These are phyloP conservation scores for Mortierella sp. DNA, from an alignment of 371 early-diverging fungal genomes.

Conservation along the genomic window DNA sequence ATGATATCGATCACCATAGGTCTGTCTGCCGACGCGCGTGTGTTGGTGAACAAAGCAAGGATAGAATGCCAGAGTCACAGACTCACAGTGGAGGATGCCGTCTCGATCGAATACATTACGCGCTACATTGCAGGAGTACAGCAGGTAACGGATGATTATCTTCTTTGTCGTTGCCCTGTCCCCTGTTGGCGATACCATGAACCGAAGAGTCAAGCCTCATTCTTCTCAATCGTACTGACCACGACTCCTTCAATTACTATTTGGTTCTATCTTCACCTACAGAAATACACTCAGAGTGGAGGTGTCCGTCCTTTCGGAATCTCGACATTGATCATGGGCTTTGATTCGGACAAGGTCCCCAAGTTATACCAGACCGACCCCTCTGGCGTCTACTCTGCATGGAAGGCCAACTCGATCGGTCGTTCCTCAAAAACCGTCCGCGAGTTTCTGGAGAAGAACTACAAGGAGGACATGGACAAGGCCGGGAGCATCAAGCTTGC, in stretches of 20 bases:
- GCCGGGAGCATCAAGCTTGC: slow-evolving; percentile 92
- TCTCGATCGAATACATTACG: slow-evolving; percentile 97
- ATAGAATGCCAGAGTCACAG: slow-evolving; percentile 98
- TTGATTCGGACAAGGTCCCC: slow-evolving; percentile 86
- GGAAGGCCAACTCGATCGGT: slow-evolving; percentile 99
- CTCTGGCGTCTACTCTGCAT: slow-evolving; percentile 98
- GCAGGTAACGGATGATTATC: slow-evolving; percentile 75
- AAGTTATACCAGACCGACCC: slow-evolving; percentile 99
- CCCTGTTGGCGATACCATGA: neutral
- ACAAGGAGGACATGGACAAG: slow-evolving; percentile 84
- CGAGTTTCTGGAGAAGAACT: slow-evolving; percentile 98
- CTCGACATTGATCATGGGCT: slow-evolving; percentile 97
- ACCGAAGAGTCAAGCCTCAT: neutral
- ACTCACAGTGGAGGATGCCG: slow-evolving; percentile 98
- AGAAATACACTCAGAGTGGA: slow-evolving; percentile 99
- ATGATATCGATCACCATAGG: slow-evolving; percentile 63
- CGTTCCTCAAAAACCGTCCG: slow-evolving; percentile 96
- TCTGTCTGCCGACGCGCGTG: slow-evolving; percentile 96
- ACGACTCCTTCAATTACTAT: neutral
- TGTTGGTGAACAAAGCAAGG: slow-evolving; percentile 96
- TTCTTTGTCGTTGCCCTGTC: neutral
- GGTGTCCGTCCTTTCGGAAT: slow-evolving; percentile 99
- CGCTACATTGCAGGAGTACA: slow-evolving; percentile 97
- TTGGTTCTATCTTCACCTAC: slow-evolving; percentile 8
- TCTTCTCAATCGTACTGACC: slow-evolving; percentile 16